Percentiles rank a stretch among this genome's conserved stretches.
phyloP scores from a whole-genome alignment of 371 early-diverging fungal genomes.

The Apophysomyces ossiformis region DNA sequence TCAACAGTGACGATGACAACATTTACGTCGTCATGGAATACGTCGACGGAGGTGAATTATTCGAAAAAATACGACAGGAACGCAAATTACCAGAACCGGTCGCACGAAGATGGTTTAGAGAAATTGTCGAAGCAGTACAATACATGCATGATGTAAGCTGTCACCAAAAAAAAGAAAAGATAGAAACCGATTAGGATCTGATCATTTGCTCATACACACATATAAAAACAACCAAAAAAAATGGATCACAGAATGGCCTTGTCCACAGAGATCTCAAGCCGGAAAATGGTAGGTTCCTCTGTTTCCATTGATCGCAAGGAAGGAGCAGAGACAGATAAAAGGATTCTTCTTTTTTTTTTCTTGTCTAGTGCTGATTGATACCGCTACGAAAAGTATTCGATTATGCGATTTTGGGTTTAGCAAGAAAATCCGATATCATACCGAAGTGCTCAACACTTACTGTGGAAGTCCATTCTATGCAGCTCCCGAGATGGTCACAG shows the following conservation, averaged over 20 bases:
- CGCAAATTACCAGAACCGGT: constrained; percentile 84
- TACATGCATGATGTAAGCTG: constrained; percentile 81
- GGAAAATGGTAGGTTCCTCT: constrained; percentile 64
- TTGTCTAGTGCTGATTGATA: constrained; percentile 70
- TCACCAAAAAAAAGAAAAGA: constrained; percentile 17
- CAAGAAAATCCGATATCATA: constrained; percentile 80
- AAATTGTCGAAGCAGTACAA: constrained; percentile 94
- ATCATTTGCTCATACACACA: neutral
- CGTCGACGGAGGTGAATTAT: constrained; percentile 95
- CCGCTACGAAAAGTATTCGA: constrained; percentile 65
- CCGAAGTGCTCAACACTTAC: constrained; percentile 87
- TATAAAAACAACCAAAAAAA: constrained; percentile 41
- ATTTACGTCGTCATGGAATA: constrained; percentile 96
- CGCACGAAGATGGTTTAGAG: constrained; percentile 91
- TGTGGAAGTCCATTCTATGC: constrained; percentile 95
- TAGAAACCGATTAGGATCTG: too few species aligned
- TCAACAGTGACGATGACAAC: constrained; percentile 80
- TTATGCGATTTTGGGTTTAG: constrained; percentile 98
- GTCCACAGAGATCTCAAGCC: constrained; percentile 93
- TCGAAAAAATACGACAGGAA: constrained; percentile 90
- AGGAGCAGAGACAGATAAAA: too few species aligned
- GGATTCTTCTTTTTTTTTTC: neutral
- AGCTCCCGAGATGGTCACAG: constrained; percentile 84
- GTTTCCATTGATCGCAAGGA: neutral
- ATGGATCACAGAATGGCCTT: constrained; percentile 60